Base-by-base conservation (phyloP, 106 monocot species). In the Narthecium ossifragum region DNA sequence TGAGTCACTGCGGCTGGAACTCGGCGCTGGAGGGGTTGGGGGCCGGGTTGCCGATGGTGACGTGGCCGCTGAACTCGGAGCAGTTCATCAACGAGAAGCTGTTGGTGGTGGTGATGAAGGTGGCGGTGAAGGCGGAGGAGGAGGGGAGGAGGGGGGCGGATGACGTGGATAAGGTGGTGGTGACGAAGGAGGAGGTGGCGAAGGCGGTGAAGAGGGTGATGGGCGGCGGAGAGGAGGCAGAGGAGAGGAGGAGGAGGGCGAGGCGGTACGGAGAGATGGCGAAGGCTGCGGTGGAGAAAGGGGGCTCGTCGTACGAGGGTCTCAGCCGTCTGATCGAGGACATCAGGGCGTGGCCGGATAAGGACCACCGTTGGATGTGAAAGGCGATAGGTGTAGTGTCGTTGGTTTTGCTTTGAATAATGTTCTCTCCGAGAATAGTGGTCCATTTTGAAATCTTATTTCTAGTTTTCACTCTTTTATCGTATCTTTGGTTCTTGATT, bases 241-340 rank as follows among this genome's bases (percentile, higher is more conserved):
- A 61, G 31, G 61, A 61, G 46, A 61, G 39, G 9, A 61, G 61
- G n/a, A 26, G 31, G 11, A 61, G 61, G 22, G 51, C 22, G 2
- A 52, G 26, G 22, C 6, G 27, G 8, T 52, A 2, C 8, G 51
- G 51, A 13, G 18, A 43, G 12, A 46, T 29, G 61, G 61, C 61
- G 27, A 34, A 9, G 27, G 28, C 27, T 2, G 61, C 61, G 5
- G 11, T 30, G 6, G 14, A 61, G 11, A 18, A 37, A 61, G 46
- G 61, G 18, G 61, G 61, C 8, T 45, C 26, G 28, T 61, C n/a
- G n/a, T n/a, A n/a, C n/a, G n/a, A n/a, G n/a, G n/a, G n/a, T n/a
- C n/a, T n/a, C n/a, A n/a, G n/a, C 61, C n/a, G n/a, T n/a, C n/a
- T n/a, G n/a, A n/a, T n/a, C n/a, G n/a, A n/a, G n/a, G n/a, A n/a